phyloP scores from a whole-genome alignment of 345 rosid genomes.

The Luvunga scandens region DNA sequence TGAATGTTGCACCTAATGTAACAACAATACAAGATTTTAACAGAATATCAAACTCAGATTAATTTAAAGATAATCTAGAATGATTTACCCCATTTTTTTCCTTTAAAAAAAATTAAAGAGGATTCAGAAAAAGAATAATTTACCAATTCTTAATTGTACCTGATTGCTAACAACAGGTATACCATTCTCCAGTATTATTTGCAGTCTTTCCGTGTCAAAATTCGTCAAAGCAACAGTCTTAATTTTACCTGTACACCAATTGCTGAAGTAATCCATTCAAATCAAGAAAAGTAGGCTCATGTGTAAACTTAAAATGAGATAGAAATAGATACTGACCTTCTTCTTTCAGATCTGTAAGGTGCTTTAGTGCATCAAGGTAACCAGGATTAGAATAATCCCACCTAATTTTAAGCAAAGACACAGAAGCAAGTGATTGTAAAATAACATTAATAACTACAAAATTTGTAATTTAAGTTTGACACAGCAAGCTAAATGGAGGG shows the following conservation, averaged over 20 bases:
- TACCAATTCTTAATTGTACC: slow-evolving; percentile 33
- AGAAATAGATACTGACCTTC: slow-evolving; percentile 49
- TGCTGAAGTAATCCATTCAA: slow-evolving; percentile 19
- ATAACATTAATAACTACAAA: neutral
- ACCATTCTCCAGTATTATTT: slow-evolving; percentile 76
- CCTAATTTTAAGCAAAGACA: slow-evolving; percentile 38
- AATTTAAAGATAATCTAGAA: neutral
- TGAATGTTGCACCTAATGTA: slow-evolving; percentile 86
- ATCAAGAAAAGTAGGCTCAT: slow-evolving; percentile 18
- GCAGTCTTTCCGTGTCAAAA: slow-evolving; percentile 85
- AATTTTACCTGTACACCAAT: slow-evolving; percentile 67
- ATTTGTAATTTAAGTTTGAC: neutral
- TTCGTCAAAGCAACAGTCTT: slow-evolving; percentile 92
- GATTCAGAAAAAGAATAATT: neutral
- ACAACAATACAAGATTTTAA: slow-evolving; percentile 10
- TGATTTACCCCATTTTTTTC: neutral
- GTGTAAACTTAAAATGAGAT: slow-evolving; percentile 13
- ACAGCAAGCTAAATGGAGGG: neutral
- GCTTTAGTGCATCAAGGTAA: slow-evolving; percentile 85
- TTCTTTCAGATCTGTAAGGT: slow-evolving; percentile 83
- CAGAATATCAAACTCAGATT: neutral
- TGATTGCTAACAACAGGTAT: slow-evolving; percentile 97
- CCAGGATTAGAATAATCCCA: slow-evolving; percentile 93
- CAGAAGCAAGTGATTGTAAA: neutral
- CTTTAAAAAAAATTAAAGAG: neutral